Evolutionary conservation across 257 asterid species (phyloP).

Genomic region (Ballota nigra): DNA sequence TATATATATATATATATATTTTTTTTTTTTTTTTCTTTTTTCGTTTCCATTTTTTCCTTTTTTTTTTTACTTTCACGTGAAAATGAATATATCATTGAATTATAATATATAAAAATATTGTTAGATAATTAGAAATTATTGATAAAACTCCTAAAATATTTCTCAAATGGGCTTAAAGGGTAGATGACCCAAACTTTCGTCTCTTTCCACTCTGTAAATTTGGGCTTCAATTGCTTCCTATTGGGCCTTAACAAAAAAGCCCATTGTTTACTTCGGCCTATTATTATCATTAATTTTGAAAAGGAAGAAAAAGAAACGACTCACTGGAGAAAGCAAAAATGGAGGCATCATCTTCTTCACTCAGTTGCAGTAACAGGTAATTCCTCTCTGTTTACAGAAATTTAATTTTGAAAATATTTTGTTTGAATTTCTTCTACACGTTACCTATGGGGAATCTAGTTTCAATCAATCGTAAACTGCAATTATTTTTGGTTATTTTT

Average conservation of each 20-base stretch:
- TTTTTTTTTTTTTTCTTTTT: too few species aligned
- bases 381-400: not conserved
- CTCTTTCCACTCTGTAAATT: not conserved
- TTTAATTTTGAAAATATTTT: not conserved
- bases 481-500: not conserved
- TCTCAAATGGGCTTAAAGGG: not conserved
- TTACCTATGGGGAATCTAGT: not conserved
- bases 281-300: not conserved
- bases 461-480: not conserved
- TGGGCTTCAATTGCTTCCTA: not conserved
- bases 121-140: too few species aligned
- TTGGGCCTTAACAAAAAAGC: too few species aligned
- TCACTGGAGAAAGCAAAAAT: constrained; percentile 22
- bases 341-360: constrained; percentile 47
- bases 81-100: too few species aligned
- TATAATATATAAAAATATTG: too few species aligned
- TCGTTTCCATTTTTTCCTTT: too few species aligned
- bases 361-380: constrained; percentile 36
- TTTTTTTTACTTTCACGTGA: too few species aligned
- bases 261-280: constrained; percentile 4
- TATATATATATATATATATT: too few species aligned
- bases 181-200: not conserved
- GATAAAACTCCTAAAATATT: too few species aligned
- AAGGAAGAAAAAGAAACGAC: not conserved
- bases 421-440: not conserved